Base-by-base conservation (phyloP, 192 early-diverging fungal genomes). In the Coemansia sp. region DNA sequence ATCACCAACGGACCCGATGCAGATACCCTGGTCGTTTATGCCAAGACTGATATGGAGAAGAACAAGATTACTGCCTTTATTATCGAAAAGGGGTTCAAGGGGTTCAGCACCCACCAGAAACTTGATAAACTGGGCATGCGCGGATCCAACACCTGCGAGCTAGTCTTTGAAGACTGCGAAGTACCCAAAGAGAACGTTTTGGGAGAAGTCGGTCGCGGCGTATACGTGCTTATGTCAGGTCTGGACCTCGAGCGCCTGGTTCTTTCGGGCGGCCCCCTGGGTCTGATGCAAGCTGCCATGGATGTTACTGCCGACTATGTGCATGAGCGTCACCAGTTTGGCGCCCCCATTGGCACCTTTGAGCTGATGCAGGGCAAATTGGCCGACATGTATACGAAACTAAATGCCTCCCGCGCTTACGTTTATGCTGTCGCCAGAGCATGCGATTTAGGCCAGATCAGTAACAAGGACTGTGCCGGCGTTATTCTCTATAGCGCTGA, bases 341-440 rank as follows among this genome's bases (percentile, higher is more conserved):
- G 88, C 60, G 69, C 85, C 32, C 87, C 87, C 18, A 90, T 98
- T 71, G 94, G 92, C 12, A 83, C 93, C 60, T 98, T 95, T 84
- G 92, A 96, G 84, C 82, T 96, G 44, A 81, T 98, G 45, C 95
- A 98, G 81, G 93, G 89, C n/a, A 98, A 96, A 74, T 77, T 98
- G 59, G 96, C 96, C 20, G 96, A 98, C 65, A 98, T 98, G 92
- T 95, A 96, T 85, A 95, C 93, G n/a, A 96, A 96, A 73, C 83
- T 95, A 34, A 93, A 89, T 63, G 94, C 94, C 1, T 94, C 94
- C 15, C 85, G 96, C 11, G 80, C 94, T 27, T 96, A 95, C 66
- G 93, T 93, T 12, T 95, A 98, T 73, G 88, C 94, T 37, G 93
- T 95, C 5, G 96, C 89, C 1, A 83, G 94, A 24, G 94, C 93